Conservation (phyloP, 2,329 filamentous ascomycete genomes). For the Colletotrichum tamarilloi region DNA sequence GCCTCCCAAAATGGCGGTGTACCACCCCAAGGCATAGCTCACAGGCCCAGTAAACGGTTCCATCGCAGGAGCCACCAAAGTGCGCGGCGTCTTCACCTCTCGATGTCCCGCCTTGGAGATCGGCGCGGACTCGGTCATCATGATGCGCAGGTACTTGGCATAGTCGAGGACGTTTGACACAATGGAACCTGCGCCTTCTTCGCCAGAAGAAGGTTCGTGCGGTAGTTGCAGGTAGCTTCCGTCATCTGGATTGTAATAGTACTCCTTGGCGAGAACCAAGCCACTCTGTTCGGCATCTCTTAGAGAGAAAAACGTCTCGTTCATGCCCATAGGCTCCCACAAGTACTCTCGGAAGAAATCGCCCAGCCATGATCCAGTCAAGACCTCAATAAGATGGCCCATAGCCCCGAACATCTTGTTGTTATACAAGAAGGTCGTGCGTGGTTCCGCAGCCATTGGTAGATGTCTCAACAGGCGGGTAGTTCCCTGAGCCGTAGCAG, state of each 20-base stretch:
- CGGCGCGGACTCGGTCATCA: constrained; percentile 44
- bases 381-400: constrained; percentile 57
- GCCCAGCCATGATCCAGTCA: constrained; percentile 51
- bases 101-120: constrained; percentile 41
- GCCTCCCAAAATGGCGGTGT: constrained; percentile 39
- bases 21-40: constrained; percentile 47
- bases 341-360: constrained; percentile 53
- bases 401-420: constrained; percentile 62
- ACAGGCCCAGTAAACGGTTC: constrained; percentile 37
- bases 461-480: constrained; percentile 58
- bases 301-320: constrained; percentile 50
- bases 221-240: constrained; percentile 40
- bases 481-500: constrained; percentile 46
- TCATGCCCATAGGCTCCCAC: constrained; percentile 60
- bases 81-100: constrained; percentile 43
- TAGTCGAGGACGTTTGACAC: constrained; percentile 53
- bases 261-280: constrained; percentile 52
- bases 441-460: constrained; percentile 54
- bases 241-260: constrained; percentile 49
- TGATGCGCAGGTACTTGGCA: constrained; percentile 46
- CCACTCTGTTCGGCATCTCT: constrained; percentile 40
- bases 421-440: constrained; percentile 59
- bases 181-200: constrained; percentile 56
- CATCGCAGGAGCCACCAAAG: constrained; percentile 30
- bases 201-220: constrained; percentile 43